Evolutionary conservation across 1,284 basidiomycete genomes (phyloP).

Genomic region (Leccinum cinnamomeum): DNA sequence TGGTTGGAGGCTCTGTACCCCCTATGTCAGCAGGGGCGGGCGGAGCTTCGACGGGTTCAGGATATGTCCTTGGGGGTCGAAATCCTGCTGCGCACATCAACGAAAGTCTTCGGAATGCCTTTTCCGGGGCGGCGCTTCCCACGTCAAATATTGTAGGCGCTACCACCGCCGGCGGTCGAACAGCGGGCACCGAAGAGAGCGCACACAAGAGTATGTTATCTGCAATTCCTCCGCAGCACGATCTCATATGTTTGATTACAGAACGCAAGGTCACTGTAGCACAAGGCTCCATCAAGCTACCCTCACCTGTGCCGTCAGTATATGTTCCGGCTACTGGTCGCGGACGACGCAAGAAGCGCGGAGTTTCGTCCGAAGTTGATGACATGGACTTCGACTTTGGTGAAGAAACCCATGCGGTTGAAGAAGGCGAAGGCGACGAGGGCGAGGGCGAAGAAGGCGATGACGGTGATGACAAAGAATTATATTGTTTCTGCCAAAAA

Average conservation of each 20-base stretch:
- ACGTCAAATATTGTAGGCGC: slow-evolving; percentile 8
- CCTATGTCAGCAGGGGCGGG: slow-evolving; percentile 22
- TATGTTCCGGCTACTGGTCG: slow-evolving; percentile 33
- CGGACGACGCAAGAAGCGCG: slow-evolving; percentile 42
- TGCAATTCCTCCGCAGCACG: neutral
- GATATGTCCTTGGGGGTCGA: slow-evolving; percentile 35
- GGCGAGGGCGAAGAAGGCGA: slow-evolving; percentile 48
- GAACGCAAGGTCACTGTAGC: slow-evolving; percentile 33
- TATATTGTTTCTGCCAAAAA: slow-evolving; percentile 69
- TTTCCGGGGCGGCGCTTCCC: slow-evolving; percentile 36
- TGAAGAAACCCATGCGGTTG: slow-evolving; percentile 35
- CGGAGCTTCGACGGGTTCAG: slow-evolving; percentile 23
- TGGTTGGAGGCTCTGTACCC: slow-evolving; percentile 25
- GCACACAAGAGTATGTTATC: slow-evolving; percentile 33
- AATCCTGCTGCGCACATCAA: slow-evolving; percentile 49
- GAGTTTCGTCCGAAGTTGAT: slow-evolving; percentile 36
- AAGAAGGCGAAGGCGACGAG: slow-evolving; percentile 47
- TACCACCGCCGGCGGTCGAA: slow-evolving; percentile 14
- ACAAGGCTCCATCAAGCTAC: slow-evolving; percentile 37
- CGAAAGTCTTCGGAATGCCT: slow-evolving; percentile 46
- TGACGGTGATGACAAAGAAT: slow-evolving; percentile 53
- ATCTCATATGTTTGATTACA: slow-evolving; percentile 17
- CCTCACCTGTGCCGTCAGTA: slow-evolving; percentile 39
- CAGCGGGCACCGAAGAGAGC: slow-evolving; percentile 26
- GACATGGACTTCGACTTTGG: slow-evolving; percentile 37